Conservation (phyloP, 176 grass and related monocot genomes). For the Calamus simplicifolius region DNA sequence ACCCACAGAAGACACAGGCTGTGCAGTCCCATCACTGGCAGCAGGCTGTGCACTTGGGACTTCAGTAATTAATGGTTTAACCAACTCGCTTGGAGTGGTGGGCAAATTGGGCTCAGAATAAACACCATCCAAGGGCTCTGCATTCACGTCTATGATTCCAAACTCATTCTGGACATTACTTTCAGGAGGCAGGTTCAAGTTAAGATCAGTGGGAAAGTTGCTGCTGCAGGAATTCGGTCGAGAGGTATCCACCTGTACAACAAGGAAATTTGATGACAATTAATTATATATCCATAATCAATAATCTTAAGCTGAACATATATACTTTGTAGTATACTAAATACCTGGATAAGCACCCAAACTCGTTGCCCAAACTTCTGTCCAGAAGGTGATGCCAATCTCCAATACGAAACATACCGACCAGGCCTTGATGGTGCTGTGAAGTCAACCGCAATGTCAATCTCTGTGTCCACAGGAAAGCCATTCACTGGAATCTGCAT, state of each 20-base stretch:
- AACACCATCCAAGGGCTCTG: slow-evolving; percentile 1
- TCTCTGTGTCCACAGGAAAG: slow-evolving; percentile 29
- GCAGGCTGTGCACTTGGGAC: background rate
- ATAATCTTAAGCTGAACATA: background rate
- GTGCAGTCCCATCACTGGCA: background rate
- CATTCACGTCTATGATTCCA: slow-evolving; percentile 32
- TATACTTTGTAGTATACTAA: background rate
- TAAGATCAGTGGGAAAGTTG: slow-evolving; percentile 10
- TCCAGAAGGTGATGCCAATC: slow-evolving; percentile 55
- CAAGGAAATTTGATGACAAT: too few relatives aligned
- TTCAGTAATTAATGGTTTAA: background rate
- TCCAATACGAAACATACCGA: slow-evolving; percentile 77
- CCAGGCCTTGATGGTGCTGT: slow-evolving; percentile 56
- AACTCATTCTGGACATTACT: slow-evolving; percentile 10
- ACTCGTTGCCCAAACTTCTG: slow-evolving; percentile 61
- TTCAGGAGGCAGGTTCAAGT: slow-evolving; percentile 43
- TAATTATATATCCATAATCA: too few relatives aligned
- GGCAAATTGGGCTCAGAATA: background rate
- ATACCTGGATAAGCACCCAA: slow-evolving; percentile 85
- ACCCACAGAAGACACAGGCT: slow-evolving; percentile 3
- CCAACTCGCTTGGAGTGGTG: background rate
- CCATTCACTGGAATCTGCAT: slow-evolving; percentile 50
- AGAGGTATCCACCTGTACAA: slow-evolving; percentile 33
- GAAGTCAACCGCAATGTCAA: slow-evolving; percentile 58
- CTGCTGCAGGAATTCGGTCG: slow-evolving; percentile 19